These are phyloP conservation scores for Stephania japonica DNA, from an alignment of 164 flowering plant genomes.

Conservation along the genomic window DNA sequence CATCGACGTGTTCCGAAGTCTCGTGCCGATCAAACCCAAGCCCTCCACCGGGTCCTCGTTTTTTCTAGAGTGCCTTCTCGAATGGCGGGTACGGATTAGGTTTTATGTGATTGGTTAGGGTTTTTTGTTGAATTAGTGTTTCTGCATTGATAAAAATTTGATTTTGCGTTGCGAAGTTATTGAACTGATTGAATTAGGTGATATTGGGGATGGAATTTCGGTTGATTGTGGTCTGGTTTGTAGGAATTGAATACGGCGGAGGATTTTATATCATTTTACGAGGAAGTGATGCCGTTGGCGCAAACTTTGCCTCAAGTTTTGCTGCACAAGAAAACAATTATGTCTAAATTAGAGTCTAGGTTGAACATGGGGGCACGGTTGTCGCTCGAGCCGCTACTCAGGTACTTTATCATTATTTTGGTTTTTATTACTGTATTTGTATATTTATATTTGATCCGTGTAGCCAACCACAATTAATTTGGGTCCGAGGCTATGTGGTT, in stretches of 20 bases:
- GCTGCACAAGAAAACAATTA: constrained; percentile 61
- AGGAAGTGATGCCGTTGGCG: constrained; percentile 66
- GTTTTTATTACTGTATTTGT: too few species aligned
- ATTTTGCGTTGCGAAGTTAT: background rate
- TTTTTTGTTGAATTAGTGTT: background rate
- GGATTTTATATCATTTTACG: constrained; percentile 82
- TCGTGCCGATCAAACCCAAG: constrained; percentile 48
- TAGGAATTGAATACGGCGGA: constrained; percentile 95
- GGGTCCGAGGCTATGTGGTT: too few species aligned
- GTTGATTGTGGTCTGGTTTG: constrained; percentile 5
- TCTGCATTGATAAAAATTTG: background rate
- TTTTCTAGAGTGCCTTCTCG: constrained; percentile 59
- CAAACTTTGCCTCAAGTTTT: constrained; percentile 75
- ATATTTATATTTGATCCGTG: too few species aligned
- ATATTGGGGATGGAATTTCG: background rate
- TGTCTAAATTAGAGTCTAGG: constrained; percentile 64
- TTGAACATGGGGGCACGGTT: constrained; percentile 60
- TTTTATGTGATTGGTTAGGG: background rate
- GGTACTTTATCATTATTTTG: constrained; percentile 33
- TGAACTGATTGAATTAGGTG: background rate
- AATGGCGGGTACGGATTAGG: constrained; percentile 67
- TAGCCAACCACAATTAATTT: too few species aligned
- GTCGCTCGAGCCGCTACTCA: constrained; percentile 85
- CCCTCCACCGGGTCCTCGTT: constrained; percentile 73
- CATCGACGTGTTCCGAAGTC: constrained; percentile 59